These are phyloP conservation scores for Trichophyton rubrum DNA, from an alignment of 2,329 filamentous ascomycete genomes.

Conservation along the genomic window DNA sequence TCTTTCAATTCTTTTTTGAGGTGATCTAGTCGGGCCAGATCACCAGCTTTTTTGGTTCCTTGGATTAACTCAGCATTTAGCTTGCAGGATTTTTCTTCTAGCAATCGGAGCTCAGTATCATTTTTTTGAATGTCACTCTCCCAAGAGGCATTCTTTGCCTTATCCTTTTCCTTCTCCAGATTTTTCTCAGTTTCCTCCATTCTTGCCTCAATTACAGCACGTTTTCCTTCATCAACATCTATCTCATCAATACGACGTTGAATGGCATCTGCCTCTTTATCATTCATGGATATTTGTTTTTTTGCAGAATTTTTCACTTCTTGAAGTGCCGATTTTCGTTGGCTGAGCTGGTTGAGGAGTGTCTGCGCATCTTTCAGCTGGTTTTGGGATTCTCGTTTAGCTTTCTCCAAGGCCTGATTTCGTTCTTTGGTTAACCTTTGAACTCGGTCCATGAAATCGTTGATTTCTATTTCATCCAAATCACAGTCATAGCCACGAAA, in stretches of 20 bases:
- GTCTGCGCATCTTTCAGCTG: constrained; percentile 63
- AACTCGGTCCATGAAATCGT: constrained; percentile 65
- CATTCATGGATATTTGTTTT: constrained; percentile 59
- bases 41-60: constrained; percentile 65
- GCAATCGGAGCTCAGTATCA: constrained; percentile 50
- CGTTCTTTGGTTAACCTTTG: constrained; percentile 65
- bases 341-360: constrained; percentile 59
- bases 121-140: constrained; percentile 58
- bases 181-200: constrained; percentile 55
- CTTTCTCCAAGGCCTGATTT: constrained; percentile 60
- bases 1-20: constrained; percentile 68
- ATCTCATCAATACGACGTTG: constrained; percentile 61
- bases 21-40: constrained; percentile 71
- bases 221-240: constrained; percentile 71
- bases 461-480: constrained; percentile 59
- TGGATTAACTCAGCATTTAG: constrained; percentile 72
- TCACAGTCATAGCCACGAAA: constrained; percentile 77
- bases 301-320: constrained; percentile 64
- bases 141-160: constrained; percentile 52
- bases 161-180: constrained; percentile 50
- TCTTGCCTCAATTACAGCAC: constrained; percentile 62
- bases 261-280: constrained; percentile 53
- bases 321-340: constrained; percentile 56
- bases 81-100: constrained; percentile 60
- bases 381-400: constrained; percentile 59